Evolutionary conservation across 2,329 filamentous ascomycete species (phyloP).

Genomic region (Nothopassalora personata): DNA sequence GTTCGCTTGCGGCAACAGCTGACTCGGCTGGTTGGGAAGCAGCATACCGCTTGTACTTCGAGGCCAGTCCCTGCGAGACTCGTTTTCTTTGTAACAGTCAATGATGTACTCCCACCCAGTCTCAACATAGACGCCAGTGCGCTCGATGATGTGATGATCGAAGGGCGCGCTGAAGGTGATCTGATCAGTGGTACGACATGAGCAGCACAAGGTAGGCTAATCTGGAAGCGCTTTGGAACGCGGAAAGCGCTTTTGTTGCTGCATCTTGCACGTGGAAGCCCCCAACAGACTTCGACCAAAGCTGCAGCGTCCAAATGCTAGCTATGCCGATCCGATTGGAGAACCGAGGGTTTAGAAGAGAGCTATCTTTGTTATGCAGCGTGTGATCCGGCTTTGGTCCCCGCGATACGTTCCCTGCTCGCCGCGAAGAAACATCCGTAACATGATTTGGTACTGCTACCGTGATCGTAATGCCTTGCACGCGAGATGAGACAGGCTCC

Average conservation of each 20-base stretch:
- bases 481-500: constrained; percentile 19
- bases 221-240: constrained; percentile 7
- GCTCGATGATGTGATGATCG: constrained; percentile 2
- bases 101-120: constrained; percentile 3
- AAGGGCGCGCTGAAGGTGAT: constrained; percentile 8
- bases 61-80: neutral
- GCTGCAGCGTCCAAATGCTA: constrained; percentile 14
- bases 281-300: constrained; percentile 9
- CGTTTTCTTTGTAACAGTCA: neutral
- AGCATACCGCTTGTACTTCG: neutral
- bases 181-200: constrained; percentile 6
- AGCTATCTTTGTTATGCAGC: constrained; percentile 19
- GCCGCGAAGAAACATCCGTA: constrained; percentile 6
- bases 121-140: constrained; percentile 3
- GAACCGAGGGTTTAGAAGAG: constrained; percentile 18
- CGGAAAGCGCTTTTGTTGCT: constrained; percentile 13
- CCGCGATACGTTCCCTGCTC: constrained; percentile 2
- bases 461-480: constrained; percentile 15
- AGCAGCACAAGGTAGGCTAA: neutral
- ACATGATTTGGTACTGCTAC: constrained; percentile 14
- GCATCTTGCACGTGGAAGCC: constrained; percentile 22
- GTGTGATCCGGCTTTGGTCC: constrained; percentile 7
- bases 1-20: neutral
- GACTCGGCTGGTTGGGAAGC: neutral
- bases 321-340: constrained; percentile 26